phyloP scores from a whole-genome alignment of 495 filamentous ascomycete genomes.

The Aspergillus kassunensis region DNA sequence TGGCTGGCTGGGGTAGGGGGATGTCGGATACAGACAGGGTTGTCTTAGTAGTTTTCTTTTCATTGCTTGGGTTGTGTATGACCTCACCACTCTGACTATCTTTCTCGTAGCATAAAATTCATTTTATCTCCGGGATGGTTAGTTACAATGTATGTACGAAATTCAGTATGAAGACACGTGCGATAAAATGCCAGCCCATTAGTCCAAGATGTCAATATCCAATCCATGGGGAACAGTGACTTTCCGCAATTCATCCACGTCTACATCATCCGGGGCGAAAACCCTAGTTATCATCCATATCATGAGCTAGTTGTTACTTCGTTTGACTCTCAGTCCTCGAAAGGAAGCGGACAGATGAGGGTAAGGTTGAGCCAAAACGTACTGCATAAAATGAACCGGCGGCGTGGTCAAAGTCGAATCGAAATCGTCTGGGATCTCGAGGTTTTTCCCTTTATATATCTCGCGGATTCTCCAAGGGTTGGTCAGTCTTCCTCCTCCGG shows the following conservation, averaged over 20 bases:
- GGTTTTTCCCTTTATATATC: constrained; percentile 14
- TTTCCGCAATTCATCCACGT: constrained; percentile 11
- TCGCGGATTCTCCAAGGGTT: constrained; percentile 9
- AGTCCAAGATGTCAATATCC: constrained; percentile 19
- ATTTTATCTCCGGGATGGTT: no score
- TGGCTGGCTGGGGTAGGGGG: not conserved
- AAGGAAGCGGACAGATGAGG: no score
- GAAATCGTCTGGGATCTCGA: constrained; percentile 18
- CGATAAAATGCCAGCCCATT: no score
- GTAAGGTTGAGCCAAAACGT: no score
- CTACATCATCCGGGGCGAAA: constrained; percentile 12
- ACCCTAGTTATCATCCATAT: constrained; percentile 14
- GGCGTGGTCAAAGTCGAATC: constrained; percentile 19
- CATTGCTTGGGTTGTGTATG: not conserved
- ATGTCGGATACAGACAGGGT: not conserved
- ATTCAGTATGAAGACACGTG: no score
- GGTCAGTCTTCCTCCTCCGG: not conserved
- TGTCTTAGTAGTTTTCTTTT: not conserved
- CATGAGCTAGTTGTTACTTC: no score
- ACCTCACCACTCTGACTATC: not conserved
- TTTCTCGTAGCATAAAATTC: not conserved
- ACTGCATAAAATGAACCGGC: constrained; percentile 23
- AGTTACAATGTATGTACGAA: no score
- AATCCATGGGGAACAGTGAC: constrained; percentile 17
- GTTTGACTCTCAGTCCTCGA: no score